Conservation (phyloP, 805 yeast genomes). For the Wickerhamomyces mucosus region DNA sequence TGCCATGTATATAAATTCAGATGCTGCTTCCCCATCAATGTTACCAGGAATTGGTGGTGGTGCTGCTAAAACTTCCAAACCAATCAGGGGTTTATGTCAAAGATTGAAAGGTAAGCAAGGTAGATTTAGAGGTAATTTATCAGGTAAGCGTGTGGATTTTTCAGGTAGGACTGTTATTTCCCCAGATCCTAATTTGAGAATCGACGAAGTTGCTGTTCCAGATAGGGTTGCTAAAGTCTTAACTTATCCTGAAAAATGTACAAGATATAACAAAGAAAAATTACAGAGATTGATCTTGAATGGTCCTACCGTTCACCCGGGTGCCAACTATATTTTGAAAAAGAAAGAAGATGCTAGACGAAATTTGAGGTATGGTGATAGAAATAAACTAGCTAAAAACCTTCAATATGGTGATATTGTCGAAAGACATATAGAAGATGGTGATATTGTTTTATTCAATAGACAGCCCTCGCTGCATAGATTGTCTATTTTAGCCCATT, state of each 20-base stretch:
- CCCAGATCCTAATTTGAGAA: constrained; percentile 91
- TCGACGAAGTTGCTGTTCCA: constrained; percentile 98
- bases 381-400: constrained; percentile 63
- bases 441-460: constrained; percentile 90
- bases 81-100: constrained; percentile 93
- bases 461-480: constrained; percentile 98
- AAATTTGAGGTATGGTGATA: constrained; percentile 82
- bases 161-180: constrained; percentile 98
- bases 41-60: constrained; percentile 54
- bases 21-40: constrained; percentile 75
- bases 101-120: constrained; percentile 98
- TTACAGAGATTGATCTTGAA: constrained; percentile 63
- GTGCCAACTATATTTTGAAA: constrained; percentile 87
- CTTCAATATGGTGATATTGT: constrained; percentile 85
- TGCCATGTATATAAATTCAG: constrained; percentile 96
- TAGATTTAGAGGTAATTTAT: constrained; percentile 93
- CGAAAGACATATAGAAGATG: constrained; percentile 95
- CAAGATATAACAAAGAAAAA: constrained; percentile 75
- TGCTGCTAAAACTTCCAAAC: constrained; percentile 46
- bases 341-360: constrained; percentile 80
- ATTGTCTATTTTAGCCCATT: constrained; percentile 87
- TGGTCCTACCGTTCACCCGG: constrained; percentile 90
- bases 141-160: constrained; percentile 98
- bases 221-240: constrained; percentile 91
- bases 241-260: constrained; percentile 93